phyloP scores from a whole-genome alignment of 352 stramenopile species.

The Aphanomyces astaci region DNA sequence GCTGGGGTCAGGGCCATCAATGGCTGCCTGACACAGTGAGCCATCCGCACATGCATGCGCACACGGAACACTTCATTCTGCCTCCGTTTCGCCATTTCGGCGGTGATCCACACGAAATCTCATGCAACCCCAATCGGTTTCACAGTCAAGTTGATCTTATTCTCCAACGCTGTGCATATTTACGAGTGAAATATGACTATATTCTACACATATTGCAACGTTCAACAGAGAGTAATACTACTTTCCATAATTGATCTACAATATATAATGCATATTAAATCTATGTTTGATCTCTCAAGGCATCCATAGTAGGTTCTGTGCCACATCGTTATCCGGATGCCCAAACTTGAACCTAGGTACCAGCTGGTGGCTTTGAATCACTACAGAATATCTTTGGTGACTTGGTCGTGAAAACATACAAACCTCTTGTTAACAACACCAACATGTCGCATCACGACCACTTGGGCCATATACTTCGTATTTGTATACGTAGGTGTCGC shows the following conservation, averaged over 20 bases:
- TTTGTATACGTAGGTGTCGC: neutral
- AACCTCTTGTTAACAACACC: neutral
- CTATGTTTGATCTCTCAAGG: neutral
- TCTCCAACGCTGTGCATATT: no score
- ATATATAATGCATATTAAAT: no score
- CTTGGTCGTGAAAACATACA: neutral
- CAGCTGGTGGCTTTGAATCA: neutral
- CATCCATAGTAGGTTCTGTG: neutral
- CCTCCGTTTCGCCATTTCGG: neutral
- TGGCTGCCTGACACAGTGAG: no score
- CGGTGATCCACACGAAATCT: neutral
- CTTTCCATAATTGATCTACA: no score
- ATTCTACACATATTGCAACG: no score
- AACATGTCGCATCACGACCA: neutral
- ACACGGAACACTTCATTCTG: no score
- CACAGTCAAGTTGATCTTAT: no score
- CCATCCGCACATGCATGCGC: no score
- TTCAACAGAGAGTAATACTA: no score
- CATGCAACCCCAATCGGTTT: neutral
- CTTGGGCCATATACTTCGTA: neutral
- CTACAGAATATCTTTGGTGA: neutral
- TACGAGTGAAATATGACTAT: no score
- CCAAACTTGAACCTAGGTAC: conserved; percentile 4
- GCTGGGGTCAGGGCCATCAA: no score
- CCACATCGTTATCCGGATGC: neutral